These are phyloP conservation scores for Rhizopogon roseolus DNA, from an alignment of 768 basidiomycete genomes.

Conservation along the genomic window DNA sequence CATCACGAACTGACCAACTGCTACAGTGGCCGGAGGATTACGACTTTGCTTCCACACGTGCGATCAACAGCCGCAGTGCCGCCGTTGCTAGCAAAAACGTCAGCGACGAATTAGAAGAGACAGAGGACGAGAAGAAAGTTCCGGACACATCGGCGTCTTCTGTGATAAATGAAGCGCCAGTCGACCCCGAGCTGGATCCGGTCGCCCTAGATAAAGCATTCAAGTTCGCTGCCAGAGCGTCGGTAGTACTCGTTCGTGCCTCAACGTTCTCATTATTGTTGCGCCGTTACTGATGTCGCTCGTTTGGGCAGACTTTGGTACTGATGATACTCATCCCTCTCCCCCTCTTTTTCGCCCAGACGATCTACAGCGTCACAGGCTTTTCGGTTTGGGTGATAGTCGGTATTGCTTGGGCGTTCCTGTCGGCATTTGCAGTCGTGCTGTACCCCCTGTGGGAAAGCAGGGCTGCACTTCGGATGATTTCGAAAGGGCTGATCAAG, in stretches of 20 bases:
- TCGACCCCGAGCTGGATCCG: conserved; percentile 60
- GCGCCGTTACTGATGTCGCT: neutral
- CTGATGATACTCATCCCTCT: conserved; percentile 76
- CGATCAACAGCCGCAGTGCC: conserved; percentile 48
- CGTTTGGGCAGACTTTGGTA: conserved; percentile 42
- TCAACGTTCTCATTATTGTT: neutral
- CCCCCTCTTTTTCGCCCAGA: conserved; percentile 80
- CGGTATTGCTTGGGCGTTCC: conserved; percentile 82
- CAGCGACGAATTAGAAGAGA: conserved; percentile 14
- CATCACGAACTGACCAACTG: neutral
- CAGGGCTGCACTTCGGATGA: conserved; percentile 54
- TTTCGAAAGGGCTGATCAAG: conserved; percentile 59
- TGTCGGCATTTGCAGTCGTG: conserved; percentile 70
- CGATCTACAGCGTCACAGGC: conserved; percentile 60
- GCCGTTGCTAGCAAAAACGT: conserved; percentile 12
- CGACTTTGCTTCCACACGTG: conserved; percentile 74
- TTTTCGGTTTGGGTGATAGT: conserved; percentile 78
- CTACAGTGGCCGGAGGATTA: conserved; percentile 74
- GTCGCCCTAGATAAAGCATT: conserved; percentile 68
- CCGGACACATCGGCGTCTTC: conserved; percentile 25
- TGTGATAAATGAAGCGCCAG: conserved; percentile 30
- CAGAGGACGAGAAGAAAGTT: conserved; percentile 35
- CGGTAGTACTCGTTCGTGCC: conserved; percentile 52
- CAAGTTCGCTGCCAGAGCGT: conserved; percentile 75
- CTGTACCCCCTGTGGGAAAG: conserved; percentile 88